A percentile compares a stretch with the other conserved stretches of the same genome.
These are phyloP conservation scores for Apiospora saccharicola DNA, from an alignment of 2,329 filamentous ascomycete species.

Conservation along the genomic window DNA sequence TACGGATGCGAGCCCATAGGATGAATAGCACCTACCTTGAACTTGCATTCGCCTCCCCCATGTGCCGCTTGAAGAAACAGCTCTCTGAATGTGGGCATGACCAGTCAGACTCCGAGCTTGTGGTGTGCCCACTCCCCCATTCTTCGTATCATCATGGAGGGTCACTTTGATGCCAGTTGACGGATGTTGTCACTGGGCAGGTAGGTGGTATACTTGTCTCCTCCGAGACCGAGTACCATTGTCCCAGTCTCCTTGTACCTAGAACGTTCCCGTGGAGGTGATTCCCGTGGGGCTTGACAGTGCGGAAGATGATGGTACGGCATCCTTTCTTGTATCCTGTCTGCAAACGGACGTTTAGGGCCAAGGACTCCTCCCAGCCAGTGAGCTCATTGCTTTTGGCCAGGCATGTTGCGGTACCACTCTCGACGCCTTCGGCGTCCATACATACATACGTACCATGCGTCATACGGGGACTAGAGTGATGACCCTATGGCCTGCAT, in stretches of 20 bases:
- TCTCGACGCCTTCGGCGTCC: neutral
- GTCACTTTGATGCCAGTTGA: neutral
- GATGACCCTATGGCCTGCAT: conserved; percentile 12
- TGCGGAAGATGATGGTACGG: neutral
- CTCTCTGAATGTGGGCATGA: neutral
- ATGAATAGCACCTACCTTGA: conserved; percentile 19
- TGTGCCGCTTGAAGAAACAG: conserved; percentile 20
- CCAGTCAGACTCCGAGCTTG: conserved; percentile 1
- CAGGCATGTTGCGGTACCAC: conserved; percentile 14
- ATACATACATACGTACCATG: neutral
- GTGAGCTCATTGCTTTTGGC: neutral
- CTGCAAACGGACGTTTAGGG: conserved; percentile 11
- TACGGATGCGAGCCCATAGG: conserved; percentile 16
- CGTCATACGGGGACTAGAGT: conserved; percentile 3
- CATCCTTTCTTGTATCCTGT: neutral
- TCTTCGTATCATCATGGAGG: neutral
- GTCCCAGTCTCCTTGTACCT: neutral
- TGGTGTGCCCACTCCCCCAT: neutral
- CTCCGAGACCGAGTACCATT: neutral
- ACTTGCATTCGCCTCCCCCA: conserved; percentile 12
- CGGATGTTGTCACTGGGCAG: neutral
- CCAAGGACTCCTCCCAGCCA: neutral
- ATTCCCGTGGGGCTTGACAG: neutral
- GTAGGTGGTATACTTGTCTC: neutral
- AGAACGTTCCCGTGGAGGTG: neutral